Evolutionary conservation across 768 basidiomycete genomes (phyloP).

Genomic region (Pisolithus sp.): DNA sequence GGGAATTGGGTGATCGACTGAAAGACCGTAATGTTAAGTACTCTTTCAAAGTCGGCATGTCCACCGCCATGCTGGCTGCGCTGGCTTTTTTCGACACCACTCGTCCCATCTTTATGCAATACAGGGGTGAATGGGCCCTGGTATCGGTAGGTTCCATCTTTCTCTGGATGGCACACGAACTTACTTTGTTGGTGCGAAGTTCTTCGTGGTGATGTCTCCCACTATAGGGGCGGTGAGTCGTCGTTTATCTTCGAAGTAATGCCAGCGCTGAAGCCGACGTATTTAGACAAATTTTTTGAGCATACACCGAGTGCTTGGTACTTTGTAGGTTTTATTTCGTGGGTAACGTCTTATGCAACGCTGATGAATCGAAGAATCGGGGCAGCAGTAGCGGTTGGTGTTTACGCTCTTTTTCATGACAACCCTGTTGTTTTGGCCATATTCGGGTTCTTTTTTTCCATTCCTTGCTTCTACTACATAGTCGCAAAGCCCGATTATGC

Average conservation of each 20-base stretch:
- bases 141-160: conserved; percentile 59
- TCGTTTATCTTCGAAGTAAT: background rate
- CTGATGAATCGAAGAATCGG: conserved; percentile 50
- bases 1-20: conserved; percentile 61
- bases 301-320: conserved; percentile 79
- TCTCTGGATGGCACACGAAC: conserved; percentile 7
- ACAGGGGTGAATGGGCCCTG: conserved; percentile 92
- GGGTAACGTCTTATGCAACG: background rate
- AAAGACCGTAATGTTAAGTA: conserved; percentile 77
- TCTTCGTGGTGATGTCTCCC: conserved; percentile 86
- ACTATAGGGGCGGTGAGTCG: conserved; percentile 76
- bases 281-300: conserved; percentile 79
- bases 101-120: conserved; percentile 70
- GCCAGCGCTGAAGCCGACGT: conserved; percentile 8
- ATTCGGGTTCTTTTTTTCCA: conserved; percentile 83
- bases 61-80: conserved; percentile 72
- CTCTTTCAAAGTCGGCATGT: conserved; percentile 82
- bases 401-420: conserved; percentile 73
- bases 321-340: conserved; percentile 48
- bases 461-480: conserved; percentile 92
- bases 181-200: conserved; percentile 34
- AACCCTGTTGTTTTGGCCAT: conserved; percentile 67
- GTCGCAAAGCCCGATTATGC: conserved; percentile 72
- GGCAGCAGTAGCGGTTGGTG: conserved; percentile 63
- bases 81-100: conserved; percentile 85